Base-by-base conservation (phyloP, 495 filamentous ascomycete species). In the Daldinia caldariorum region DNA sequence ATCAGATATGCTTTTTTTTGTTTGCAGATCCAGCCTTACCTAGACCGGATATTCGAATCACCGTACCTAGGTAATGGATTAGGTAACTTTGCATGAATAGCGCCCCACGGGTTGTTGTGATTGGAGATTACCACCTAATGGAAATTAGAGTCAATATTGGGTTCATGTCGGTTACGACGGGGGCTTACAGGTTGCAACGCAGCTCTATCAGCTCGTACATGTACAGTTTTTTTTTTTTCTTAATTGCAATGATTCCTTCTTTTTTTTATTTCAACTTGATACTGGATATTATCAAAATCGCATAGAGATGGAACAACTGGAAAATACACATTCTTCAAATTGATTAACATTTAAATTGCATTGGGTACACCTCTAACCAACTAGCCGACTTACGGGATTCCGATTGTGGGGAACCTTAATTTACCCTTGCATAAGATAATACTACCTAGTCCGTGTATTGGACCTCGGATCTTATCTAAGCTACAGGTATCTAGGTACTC, bases 141-240 rank as follows among this genome's bases (percentile, higher is more conserved):
- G 66, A 63, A 63, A 69, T 63, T 63, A 54, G 66, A 22, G 49
- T 61, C 49, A 31, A 39, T 53, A 35, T 18, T 57, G 12, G 35
- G 63, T 7, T 63, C 16, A 37, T 63, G 18, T 57, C 50, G 45
- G 58, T 50, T 32, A 41, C 43, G 26, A 31, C 18, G 16, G 56
- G 61, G 67, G 61, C 56, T 61, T 13, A 37, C 32, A n/a, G 26
- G 26, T 26, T 26, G 3, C 26, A 26, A 26, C 32, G n/a, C 61
- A 65, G 61, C 61, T 57, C 41, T 26, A 22, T 70, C 61, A 70
- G 67, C 61, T 70, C 61, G 61, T 61, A 61, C 66, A 65, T 65
- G 61, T 61, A 70, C 56, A 55, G 12, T 22, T 26, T 31, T 26
- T 26, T 26, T 26, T 3, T 26, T 26, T 3, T 26, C 3, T 55